Evolutionary conservation across 2,329 filamentous ascomycete species (phyloP).

Genomic region (Bisporella sp.): DNA sequence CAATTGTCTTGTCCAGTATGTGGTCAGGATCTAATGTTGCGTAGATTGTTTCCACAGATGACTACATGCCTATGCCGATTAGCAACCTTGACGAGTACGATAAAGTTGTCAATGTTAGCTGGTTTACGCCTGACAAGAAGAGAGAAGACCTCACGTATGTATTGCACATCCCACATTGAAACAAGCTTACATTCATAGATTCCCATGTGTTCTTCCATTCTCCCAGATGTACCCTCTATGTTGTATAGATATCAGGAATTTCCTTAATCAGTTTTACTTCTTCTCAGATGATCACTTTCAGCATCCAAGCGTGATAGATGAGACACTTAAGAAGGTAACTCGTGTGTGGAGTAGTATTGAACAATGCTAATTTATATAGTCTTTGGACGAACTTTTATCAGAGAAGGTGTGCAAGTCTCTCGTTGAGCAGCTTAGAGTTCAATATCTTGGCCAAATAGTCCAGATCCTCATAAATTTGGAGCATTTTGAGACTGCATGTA

Average conservation of each 20-base stretch:
- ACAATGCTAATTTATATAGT: conserved; percentile 38
- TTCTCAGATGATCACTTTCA: conserved; percentile 96
- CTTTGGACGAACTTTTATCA: conserved; percentile 89
- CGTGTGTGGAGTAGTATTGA: neutral
- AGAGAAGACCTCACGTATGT: conserved; percentile 67
- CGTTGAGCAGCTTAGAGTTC: conserved; percentile 79
- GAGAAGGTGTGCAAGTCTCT: conserved; percentile 87
- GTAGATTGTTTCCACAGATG: conserved; percentile 76
- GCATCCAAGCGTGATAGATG: conserved; percentile 82
- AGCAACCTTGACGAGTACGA: conserved; percentile 86
- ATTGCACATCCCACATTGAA: neutral
- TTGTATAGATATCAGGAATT: conserved; percentile 96
- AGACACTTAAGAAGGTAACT: conserved; percentile 69
- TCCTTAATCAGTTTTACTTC: conserved; percentile 96
- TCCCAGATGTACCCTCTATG: conserved; percentile 98
- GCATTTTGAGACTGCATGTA: conserved; percentile 90
- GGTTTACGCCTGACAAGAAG: conserved; percentile 82
- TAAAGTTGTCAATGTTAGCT: conserved; percentile 92
- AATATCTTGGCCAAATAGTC: conserved; percentile 95
- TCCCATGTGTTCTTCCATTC: conserved; percentile 93
- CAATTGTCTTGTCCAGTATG: conserved; percentile 6
- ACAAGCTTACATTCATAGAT: conserved; percentile 43
- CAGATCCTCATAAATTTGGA: conserved; percentile 97
- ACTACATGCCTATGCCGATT: conserved; percentile 99
- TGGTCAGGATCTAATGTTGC: conserved; percentile 7